Evolutionary conservation across 805 yeast species (phyloP).

Genomic region (Lachancea waltii): DNA sequence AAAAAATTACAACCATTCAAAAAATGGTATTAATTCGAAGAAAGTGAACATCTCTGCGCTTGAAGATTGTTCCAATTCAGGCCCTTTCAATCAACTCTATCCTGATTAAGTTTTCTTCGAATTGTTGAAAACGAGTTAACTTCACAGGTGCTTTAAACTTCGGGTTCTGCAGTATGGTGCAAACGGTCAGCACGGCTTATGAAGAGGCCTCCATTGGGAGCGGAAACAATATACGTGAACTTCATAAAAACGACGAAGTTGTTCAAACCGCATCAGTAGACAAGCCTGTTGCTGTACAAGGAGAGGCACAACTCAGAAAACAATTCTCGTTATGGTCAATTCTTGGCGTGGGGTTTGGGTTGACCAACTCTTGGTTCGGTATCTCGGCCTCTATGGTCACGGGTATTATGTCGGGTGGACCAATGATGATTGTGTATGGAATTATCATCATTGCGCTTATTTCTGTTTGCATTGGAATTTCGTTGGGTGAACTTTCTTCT

Average conservation of each 20-base stretch:
- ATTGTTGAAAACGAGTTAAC: too few relatives aligned
- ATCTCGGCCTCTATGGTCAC: conserved; percentile 53
- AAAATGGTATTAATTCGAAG: too few relatives aligned
- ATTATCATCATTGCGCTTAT: conserved; percentile 46
- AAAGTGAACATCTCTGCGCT: too few relatives aligned
- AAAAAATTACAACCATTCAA: neutral
- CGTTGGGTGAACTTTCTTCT: conserved; percentile 49
- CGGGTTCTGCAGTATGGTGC: neutral
- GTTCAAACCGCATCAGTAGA: conserved; percentile 1
- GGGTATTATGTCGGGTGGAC: conserved; percentile 55
- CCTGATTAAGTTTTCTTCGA: too few relatives aligned
- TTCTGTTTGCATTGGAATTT: conserved; percentile 44
- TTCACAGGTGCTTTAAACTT: too few relatives aligned
- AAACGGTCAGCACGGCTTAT: conserved; percentile 1
- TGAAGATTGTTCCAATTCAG: too few relatives aligned
- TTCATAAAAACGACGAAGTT: conserved; percentile 5
- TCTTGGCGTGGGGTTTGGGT: conserved; percentile 55
- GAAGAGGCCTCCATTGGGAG: neutral
- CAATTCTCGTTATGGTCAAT: conserved; percentile 45
- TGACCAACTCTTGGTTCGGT: conserved; percentile 61
- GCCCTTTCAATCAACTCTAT: too few relatives aligned
- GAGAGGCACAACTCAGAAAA: conserved; percentile 32
- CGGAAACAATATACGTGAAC: conserved; percentile 2
- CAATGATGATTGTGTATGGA: conserved; percentile 53
- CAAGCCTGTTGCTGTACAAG: conserved; percentile 10